Evolutionary conservation across 2,329 filamentous ascomycete species (phyloP).

Genomic region (Monilinia laxa): DNA sequence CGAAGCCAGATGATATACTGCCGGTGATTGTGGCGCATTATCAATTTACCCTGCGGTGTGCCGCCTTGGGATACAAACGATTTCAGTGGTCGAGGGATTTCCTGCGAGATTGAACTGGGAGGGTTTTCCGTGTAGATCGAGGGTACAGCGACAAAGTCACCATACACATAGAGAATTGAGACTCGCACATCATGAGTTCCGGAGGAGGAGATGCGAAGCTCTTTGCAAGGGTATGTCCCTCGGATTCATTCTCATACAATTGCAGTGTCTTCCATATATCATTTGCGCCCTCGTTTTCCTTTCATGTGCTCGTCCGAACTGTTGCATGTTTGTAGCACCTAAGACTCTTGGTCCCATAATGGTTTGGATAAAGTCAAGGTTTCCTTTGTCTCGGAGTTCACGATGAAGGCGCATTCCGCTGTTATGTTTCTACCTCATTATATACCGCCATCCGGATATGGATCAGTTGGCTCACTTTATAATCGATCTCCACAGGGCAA

Average conservation of each 20-base stretch:
- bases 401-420: constrained; percentile 22
- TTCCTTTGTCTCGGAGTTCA: constrained; percentile 1
- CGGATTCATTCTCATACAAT: constrained; percentile 2
- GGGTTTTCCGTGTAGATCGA: constrained; percentile 31
- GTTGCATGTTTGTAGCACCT: constrained; percentile 23
- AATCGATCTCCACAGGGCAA: constrained; percentile 74
- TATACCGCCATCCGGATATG: constrained; percentile 34
- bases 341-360: not conserved
- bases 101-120: constrained; percentile 28
- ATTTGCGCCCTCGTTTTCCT: constrained; percentile 25
- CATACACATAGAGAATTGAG: constrained; percentile 29
- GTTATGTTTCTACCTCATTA: constrained; percentile 40
- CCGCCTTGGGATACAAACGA: constrained; percentile 27
- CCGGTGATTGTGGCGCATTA: constrained; percentile 34
- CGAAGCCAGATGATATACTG: constrained; percentile 27
- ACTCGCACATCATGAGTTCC: constrained; percentile 39
- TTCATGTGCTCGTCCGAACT: constrained; percentile 21
- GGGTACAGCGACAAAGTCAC: constrained; percentile 13
- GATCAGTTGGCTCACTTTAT: constrained; percentile 37
- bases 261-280: constrained; percentile 3
- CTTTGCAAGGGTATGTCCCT: constrained; percentile 83
- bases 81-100: constrained; percentile 34
- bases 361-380: constrained; percentile 13
- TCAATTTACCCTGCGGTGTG: constrained; percentile 6
- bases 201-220: constrained; percentile 96